Conservation (phyloP, 225 moss, liverwort and hornwort species). For the Antitrichia curtipendula region DNA sequence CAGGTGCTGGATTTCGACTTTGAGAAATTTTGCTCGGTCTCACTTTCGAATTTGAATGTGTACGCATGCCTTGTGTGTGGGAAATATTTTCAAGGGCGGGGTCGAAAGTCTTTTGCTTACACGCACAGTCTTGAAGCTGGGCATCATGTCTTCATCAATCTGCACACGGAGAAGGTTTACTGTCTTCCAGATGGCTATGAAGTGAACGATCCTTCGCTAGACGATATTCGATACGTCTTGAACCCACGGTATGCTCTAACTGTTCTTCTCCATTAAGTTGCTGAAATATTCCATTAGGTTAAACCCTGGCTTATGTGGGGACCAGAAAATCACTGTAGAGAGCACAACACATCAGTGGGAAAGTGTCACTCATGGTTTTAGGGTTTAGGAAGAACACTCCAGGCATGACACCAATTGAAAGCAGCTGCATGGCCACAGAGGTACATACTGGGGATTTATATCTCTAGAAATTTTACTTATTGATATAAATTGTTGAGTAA, state of each 20-base stretch:
- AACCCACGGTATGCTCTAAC: slow-evolving; percentile 51
- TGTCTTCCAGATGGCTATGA: slow-evolving; percentile 98
- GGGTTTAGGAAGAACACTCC: background rate
- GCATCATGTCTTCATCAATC: slow-evolving; percentile 95
- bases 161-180: slow-evolving; percentile 97
- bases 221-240: slow-evolving; percentile 91
- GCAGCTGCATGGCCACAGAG: background rate
- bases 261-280: background rate
- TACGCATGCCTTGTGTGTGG: slow-evolving; percentile 99
- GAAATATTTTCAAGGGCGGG: slow-evolving; percentile 98
- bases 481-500: background rate
- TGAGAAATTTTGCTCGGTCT: slow-evolving; percentile 98
- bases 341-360: background rate
- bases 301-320: background rate
- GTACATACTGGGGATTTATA: background rate
- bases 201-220: slow-evolving; percentile 90
- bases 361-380: background rate
- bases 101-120: slow-evolving; percentile 90
- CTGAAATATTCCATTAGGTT: background rate
- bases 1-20: slow-evolving; percentile 97
- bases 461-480: background rate
- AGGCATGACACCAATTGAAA: background rate
- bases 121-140: slow-evolving; percentile 97
- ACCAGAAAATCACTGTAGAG: background rate
- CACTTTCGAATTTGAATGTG: slow-evolving; percentile 96